phyloP scores from a whole-genome alignment of 2,329 filamentous ascomycete species.

The Sporothrix curviconia region DNA sequence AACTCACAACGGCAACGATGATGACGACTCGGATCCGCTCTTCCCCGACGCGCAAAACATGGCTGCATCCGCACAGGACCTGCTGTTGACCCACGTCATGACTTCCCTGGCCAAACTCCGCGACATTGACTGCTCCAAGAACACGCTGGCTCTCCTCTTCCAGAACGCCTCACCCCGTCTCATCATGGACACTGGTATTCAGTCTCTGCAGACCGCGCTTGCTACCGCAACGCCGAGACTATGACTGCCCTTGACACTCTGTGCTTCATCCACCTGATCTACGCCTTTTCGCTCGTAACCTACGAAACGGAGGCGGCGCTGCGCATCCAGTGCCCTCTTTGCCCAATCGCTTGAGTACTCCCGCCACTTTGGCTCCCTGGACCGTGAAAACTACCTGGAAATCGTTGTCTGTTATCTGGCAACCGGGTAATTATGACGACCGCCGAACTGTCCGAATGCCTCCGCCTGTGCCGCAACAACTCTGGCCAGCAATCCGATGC shows the following conservation, averaged over 20 bases:
- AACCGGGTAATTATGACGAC: constrained; percentile 33
- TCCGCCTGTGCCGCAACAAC: constrained; percentile 21
- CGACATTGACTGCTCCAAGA: constrained; percentile 29
- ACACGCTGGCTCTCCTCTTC: constrained; percentile 37
- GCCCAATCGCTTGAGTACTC: constrained; percentile 41
- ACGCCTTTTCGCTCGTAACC: constrained; percentile 42
- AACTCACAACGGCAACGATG: background rate
- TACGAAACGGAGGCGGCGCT: constrained; percentile 32
- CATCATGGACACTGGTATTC: constrained; percentile 37
- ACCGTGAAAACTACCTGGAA: constrained; percentile 36
- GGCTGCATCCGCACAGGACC: constrained; percentile 38
- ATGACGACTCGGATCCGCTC: background rate
- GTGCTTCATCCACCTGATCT: constrained; percentile 47
- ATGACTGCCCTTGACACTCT: constrained; percentile 38
- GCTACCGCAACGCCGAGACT: constrained; percentile 31
- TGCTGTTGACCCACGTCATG: constrained; percentile 40
- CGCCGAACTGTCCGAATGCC: constrained; percentile 25
- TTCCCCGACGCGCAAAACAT: constrained; percentile 26
- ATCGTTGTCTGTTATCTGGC: constrained; percentile 44
- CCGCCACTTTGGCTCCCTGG: constrained; percentile 31
- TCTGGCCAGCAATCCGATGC: constrained; percentile 19
- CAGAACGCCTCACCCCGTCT: constrained; percentile 32
- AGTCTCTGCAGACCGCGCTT: constrained; percentile 32
- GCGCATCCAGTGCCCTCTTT: constrained; percentile 37
- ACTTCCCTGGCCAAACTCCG: constrained; percentile 39